A percentile compares a stretch with the other conserved stretches of the same genome.
These are phyloP conservation scores for Chaetoscypha palmicola DNA, from an alignment of 2,329 filamentous ascomycete species.

Conservation along the genomic window DNA sequence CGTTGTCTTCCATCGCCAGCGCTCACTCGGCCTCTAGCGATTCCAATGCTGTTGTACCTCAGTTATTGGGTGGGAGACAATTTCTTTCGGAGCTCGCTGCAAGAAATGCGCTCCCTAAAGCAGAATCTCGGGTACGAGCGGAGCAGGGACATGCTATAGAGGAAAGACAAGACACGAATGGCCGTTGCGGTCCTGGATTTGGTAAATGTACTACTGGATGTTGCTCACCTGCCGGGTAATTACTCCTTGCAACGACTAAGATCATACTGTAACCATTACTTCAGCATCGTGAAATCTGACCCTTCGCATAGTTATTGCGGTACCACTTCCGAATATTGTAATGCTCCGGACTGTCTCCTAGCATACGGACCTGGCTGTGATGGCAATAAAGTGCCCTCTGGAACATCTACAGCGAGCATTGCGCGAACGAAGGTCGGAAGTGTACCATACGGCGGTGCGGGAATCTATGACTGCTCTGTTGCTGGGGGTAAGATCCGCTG, in stretches of 20 bases:
- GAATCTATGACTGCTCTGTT: constrained; percentile 48
- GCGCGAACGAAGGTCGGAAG: constrained; percentile 43
- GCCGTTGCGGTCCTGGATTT: constrained; percentile 23
- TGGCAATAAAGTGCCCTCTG: constrained; percentile 47
- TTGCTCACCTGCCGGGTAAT: constrained; percentile 25
- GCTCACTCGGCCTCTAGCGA: constrained; percentile 19
- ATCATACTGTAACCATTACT: no score
- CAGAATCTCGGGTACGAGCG: constrained; percentile 3
- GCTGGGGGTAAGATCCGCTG: constrained; percentile 36
- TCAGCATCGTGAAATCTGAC: no score
- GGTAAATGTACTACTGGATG: constrained; percentile 23
- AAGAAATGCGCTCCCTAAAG: constrained; percentile 13
- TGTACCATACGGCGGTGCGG: constrained; percentile 48
- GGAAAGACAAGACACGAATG: constrained; percentile 15
- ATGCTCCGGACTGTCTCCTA: constrained; percentile 54
- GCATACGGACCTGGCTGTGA: constrained; percentile 55
- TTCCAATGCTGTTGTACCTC: constrained; percentile 14
- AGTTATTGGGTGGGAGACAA: constrained; percentile 22
- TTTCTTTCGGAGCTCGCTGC: constrained; percentile 24
- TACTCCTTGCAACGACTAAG: no score
- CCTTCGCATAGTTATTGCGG: constrained; percentile 20
- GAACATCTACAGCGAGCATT: constrained; percentile 47
- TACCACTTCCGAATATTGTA: constrained; percentile 43
- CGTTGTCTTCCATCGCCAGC: constrained; percentile 8
- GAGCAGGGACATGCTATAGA: constrained; percentile 9